Base-by-base conservation (phyloP, 2,329 filamentous ascomycete genomes). In the Orbilia javanica region DNA sequence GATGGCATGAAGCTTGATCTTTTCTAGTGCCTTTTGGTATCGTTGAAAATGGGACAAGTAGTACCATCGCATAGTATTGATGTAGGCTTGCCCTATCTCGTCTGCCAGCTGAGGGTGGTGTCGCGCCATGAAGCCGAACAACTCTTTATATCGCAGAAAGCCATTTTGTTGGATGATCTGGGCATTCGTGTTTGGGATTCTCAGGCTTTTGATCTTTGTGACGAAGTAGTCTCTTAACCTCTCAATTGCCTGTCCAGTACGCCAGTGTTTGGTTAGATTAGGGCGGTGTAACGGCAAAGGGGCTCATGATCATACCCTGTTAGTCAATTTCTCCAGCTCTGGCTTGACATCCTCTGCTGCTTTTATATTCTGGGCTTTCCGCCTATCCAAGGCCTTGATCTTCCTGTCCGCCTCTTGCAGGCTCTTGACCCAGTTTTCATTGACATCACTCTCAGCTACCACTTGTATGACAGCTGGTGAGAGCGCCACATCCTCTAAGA, bases 61-160 rank as follows among this genome's bases (percentile, higher is more conserved):
- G 83, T 99, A 99, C 96, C 96, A 99, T 66, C 94, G 90, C 93
- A 99, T 99, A 0, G 96, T 99, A 83, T 97, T 97, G 86, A 96
- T 91, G 82, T 99, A 99, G 2, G 96, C 96, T 83, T 93, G 92
- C 7, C 90, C 90, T 80, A 99, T 97, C 84, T 99, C 93, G 66
- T 94, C 91, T 7, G 93, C 93, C 4, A 99, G 89, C n/a, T 89
- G 87, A 0, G 92, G 86, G 82, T 98, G 94, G 80, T 95, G 92
- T 81, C 89, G 90, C 76, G 93, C 90, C 34, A 99, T 87, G 82
- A 98, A 99, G 4, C 89, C 88, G 84, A 91, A 99, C 0, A 97
- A 86, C 36, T 97, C 94, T 83, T 93, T 97, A 85, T 94, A 97
- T 81, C 89, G 91, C 60, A 97, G 86, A 81, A 99, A 94, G 76